Base-by-base conservation (phyloP, 2,329 filamentous ascomycete genomes). In the Botryosphaeria dothidea region DNA sequence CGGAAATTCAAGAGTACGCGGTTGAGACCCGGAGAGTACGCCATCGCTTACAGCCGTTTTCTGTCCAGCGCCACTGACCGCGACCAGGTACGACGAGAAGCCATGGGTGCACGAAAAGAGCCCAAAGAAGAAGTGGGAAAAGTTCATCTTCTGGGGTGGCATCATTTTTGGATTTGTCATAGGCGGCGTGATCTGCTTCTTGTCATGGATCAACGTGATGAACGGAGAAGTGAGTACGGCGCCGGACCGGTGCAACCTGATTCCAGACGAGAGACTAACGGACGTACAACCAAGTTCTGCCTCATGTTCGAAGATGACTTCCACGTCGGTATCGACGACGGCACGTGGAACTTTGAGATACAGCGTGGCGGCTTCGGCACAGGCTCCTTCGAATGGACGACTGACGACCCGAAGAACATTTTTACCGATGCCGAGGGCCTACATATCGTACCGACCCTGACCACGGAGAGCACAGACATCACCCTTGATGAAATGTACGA, bases 381-480 rank as follows among this genome's bases (percentile, higher is more conserved):
- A 13, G 82, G 82, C 19, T 77, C 80, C 31, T 86, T 86, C 68
- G 58, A 85, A 74, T 84, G 82, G 83, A 85, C 84, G 0, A 85
- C 84, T 9, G 74, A 73, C 2, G 82, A 84, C 67, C 66, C 73
- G 1, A 71, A 71, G 61, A 85, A 86, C 70, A 74, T 80, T 11
- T 85, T 81, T 70, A 75, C 81, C 46, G 81, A 84, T 68, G 71
- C 67, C 0, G 72, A 79, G 27, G 83, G 82, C 19, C 76, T 85
- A 45, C 83, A 84, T 71, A 85, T 86, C 60, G 80, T 84, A 21
- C 56, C 56, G n/a, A 60, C 56, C n/a, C 72, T 85, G 23, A 85
- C 82, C 17, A 74, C 70, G 25, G 68, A 73, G 54, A 72, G 70
- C 25, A 76, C 75, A 11, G 61, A 71, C 41, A 80, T 82, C 64